Evolutionary conservation across 140 eudicot species (phyloP).

Genomic region (Bidens hawaiensis): DNA sequence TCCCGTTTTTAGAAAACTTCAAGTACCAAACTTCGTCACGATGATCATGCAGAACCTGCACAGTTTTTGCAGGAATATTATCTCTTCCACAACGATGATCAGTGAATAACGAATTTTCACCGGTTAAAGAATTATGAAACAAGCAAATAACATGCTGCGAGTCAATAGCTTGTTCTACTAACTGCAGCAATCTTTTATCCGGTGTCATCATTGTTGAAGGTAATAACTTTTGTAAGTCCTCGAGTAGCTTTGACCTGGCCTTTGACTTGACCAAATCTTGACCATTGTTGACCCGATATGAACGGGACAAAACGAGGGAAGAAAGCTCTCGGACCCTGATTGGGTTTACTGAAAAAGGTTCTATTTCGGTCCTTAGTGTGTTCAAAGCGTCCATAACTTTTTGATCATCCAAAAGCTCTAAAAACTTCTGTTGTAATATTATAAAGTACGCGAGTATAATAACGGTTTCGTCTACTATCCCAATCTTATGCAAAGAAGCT

Average conservation of each 20-base stretch:
- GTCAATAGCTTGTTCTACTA: slow-evolving; percentile 74
- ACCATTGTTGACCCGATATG: slow-evolving; percentile 20
- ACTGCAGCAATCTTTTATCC: slow-evolving; percentile 49
- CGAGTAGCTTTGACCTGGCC: slow-evolving; percentile 49
- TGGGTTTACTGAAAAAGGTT: slow-evolving; percentile 49
- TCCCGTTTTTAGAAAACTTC: slow-evolving; percentile 68
- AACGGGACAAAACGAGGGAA: slow-evolving; percentile 35
- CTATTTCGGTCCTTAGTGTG: slow-evolving; percentile 64
- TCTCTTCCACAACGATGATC: slow-evolving; percentile 74
- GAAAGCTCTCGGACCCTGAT: slow-evolving; percentile 54
- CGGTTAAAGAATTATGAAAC: slow-evolving; percentile 55
- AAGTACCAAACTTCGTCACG: slow-evolving; percentile 76
- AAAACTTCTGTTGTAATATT: slow-evolving; percentile 64
- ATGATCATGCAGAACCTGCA: slow-evolving; percentile 58
- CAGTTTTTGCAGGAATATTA: slow-evolving; percentile 59
- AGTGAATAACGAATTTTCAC: slow-evolving; percentile 50
- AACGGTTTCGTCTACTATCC: slow-evolving; percentile 40
- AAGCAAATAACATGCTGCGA: slow-evolving; percentile 48
- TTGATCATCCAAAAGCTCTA: slow-evolving; percentile 52
- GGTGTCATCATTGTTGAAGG: slow-evolving; percentile 68
- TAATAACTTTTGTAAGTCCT: slow-evolving; percentile 51
- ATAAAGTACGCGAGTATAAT: slow-evolving; percentile 46
- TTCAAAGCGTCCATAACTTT: slow-evolving; percentile 62
- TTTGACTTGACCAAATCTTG: slow-evolving; percentile 23
- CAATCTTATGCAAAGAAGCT: slow-evolving; percentile 46